Conservation (phyloP, 441 rosid species). For the Eruca vesicaria region DNA sequence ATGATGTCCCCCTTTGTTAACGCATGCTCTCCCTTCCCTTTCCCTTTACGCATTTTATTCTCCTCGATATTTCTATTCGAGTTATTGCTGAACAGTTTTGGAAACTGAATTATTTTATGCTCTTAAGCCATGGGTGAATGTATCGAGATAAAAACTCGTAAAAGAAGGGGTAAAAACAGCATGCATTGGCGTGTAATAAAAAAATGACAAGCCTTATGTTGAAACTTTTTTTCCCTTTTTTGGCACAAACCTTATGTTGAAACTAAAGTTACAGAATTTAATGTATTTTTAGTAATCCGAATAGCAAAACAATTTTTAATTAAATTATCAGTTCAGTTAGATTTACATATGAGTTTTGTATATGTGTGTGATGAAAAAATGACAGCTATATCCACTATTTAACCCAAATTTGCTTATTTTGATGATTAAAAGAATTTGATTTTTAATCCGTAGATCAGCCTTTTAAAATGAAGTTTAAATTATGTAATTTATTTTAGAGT, state of each 20-base stretch:
- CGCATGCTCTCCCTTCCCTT: constrained; percentile 67
- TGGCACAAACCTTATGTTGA: neutral
- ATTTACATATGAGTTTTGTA: neutral
- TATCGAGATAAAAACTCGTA: neutral
- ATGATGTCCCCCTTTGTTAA: constrained; percentile 46
- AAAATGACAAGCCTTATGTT: neutral
- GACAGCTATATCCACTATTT: neutral
- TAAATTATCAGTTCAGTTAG: neutral
- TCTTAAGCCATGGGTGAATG: neutral
- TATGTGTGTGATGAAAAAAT: neutral
- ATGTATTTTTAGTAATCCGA: neutral
- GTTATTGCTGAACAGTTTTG: neutral
- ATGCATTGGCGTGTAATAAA: neutral
- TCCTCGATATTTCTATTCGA: neutral
- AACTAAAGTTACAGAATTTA: neutral
- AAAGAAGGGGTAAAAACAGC: neutral
- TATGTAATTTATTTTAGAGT: too few species aligned
- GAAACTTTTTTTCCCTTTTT: too few species aligned
- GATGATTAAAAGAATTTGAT: neutral
- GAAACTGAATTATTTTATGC: neutral
- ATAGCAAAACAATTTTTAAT: neutral
- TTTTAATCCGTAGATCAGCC: too few species aligned
- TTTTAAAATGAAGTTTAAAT: too few species aligned
- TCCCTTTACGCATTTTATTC: constrained; percentile 65
- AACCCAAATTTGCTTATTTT: neutral